Percentiles rank a stretch among this genome's conserved stretches.
Conservation (phyloP, 2,329 filamentous ascomycete genomes). For the Peltaster fructicola region DNA sequence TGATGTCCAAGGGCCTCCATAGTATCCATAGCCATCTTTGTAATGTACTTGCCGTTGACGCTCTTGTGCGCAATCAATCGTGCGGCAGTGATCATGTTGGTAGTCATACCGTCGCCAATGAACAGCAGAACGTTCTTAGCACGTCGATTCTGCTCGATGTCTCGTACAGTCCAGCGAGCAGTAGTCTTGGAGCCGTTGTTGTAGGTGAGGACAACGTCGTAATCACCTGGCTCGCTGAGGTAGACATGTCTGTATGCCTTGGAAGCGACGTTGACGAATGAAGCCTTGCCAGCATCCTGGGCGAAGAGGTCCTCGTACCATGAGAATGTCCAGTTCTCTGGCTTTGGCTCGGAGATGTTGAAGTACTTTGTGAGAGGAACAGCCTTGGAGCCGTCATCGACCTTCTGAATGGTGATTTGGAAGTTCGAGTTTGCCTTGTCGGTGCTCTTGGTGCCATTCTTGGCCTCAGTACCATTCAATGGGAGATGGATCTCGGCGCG, state of each 20-base stretch:
- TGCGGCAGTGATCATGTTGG: slow-evolving; percentile 45
- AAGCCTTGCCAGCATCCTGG: slow-evolving; percentile 48
- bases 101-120: slow-evolving; percentile 54
- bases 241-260: slow-evolving; percentile 63
- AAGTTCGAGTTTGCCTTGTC: slow-evolving; percentile 54
- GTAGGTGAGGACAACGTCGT: slow-evolving; percentile 59
- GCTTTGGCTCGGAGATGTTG: slow-evolving; percentile 46
- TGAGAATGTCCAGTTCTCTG: slow-evolving; percentile 70
- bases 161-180: slow-evolving; percentile 61
- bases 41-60: slow-evolving; percentile 71
- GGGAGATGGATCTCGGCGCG: slow-evolving; percentile 50
- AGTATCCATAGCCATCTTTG: slow-evolving; percentile 51
- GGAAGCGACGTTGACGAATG: slow-evolving; percentile 60
- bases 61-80: slow-evolving; percentile 66
- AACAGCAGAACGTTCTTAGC: slow-evolving; percentile 78
- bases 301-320: slow-evolving; percentile 59
- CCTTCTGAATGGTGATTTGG: slow-evolving; percentile 55
- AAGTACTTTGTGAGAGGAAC: slow-evolving; percentile 49
- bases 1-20: slow-evolving; percentile 57
- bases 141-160: slow-evolving; percentile 49
- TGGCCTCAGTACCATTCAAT: slow-evolving; percentile 61
- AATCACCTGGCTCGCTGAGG: slow-evolving; percentile 62
- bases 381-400: slow-evolving; percentile 33
- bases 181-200: slow-evolving; percentile 53
- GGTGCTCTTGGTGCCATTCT: slow-evolving; percentile 20